Conservation (phyloP, 495 filamentous ascomycete species). For the Apodospora peruviana region DNA sequence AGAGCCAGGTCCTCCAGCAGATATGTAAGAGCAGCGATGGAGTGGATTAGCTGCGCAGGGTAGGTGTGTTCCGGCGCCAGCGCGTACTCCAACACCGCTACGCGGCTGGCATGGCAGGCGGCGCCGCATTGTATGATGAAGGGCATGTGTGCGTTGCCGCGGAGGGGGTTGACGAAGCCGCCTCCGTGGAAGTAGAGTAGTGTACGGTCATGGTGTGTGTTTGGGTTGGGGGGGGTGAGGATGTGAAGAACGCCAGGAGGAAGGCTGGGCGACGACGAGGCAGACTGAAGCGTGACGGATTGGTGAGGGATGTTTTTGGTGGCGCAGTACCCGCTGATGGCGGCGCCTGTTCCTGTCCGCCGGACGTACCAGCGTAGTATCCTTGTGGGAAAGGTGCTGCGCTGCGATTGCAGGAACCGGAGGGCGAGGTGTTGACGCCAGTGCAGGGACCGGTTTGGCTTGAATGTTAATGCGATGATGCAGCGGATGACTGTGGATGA, state of each 20-base stretch:
- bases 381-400: conserved; percentile 3
- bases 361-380: conserved; percentile 7
- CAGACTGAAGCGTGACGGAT: background rate
- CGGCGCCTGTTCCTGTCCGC: conserved; percentile 3
- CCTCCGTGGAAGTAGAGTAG: conserved; percentile 19
- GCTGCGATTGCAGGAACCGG: conserved; percentile 5
- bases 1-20: conserved; percentile 3
- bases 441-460: conserved; percentile 6
- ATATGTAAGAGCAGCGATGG: conserved; percentile 1
- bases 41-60: conserved; percentile 9
- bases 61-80: conserved; percentile 16
- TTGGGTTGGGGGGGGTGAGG: background rate
- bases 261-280: background rate
- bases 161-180: conserved; percentile 16
- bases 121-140: conserved; percentile 7
- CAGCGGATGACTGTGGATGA: conserved; percentile 2
- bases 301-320: background rate
- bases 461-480: background rate
- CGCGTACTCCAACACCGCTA: conserved; percentile 12
- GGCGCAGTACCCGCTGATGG: conserved; percentile 1
- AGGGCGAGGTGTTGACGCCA: conserved; percentile 16
- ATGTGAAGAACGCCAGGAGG: conserved; percentile 3
- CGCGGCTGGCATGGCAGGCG: background rate
- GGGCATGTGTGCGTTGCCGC: conserved; percentile 9
- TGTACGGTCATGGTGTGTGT: background rate